Conservation (phyloP, 2,329 filamentous ascomycete genomes). For the Alternaria atra region DNA sequence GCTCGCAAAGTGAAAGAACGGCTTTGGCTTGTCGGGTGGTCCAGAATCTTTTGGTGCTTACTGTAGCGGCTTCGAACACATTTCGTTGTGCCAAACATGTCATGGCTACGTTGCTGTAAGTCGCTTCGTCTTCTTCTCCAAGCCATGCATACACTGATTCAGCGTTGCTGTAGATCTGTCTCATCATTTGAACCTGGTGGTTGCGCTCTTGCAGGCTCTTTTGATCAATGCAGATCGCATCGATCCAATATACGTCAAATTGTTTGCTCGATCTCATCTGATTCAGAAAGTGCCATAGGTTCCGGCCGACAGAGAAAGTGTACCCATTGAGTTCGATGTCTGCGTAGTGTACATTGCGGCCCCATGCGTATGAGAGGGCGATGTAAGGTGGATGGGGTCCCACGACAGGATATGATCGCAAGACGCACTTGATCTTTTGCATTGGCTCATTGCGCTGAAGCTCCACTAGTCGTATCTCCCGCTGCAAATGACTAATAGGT, state of each 20-base stretch:
- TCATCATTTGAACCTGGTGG: conserved; percentile 1
- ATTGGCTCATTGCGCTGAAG: too few relatives aligned
- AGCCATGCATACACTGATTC: not conserved
- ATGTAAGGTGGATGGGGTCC: not conserved
- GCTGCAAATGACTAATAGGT: too few relatives aligned
- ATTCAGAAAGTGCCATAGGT: not conserved
- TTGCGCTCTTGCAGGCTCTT: not conserved
- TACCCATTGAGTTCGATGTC: not conserved
- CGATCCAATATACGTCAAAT: not conserved
- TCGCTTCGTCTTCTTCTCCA: not conserved
- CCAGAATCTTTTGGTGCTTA: too few relatives aligned
- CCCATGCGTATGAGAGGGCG: not conserved
- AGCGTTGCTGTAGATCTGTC: not conserved
- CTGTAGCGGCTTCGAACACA: too few relatives aligned
- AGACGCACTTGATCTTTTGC: too few relatives aligned
- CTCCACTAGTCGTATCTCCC: too few relatives aligned
- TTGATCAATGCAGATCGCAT: not conserved
- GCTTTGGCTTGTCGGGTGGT: too few relatives aligned
- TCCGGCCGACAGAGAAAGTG: not conserved
- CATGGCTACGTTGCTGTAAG: not conserved
- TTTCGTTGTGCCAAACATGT: not conserved
- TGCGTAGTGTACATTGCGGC: not conserved
- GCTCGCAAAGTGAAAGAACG: too few relatives aligned
- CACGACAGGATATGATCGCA: too few relatives aligned
- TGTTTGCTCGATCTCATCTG: not conserved